Base-by-base conservation (phyloP, 2,329 filamentous ascomycete genomes). In the Penicillium sp. region DNA sequence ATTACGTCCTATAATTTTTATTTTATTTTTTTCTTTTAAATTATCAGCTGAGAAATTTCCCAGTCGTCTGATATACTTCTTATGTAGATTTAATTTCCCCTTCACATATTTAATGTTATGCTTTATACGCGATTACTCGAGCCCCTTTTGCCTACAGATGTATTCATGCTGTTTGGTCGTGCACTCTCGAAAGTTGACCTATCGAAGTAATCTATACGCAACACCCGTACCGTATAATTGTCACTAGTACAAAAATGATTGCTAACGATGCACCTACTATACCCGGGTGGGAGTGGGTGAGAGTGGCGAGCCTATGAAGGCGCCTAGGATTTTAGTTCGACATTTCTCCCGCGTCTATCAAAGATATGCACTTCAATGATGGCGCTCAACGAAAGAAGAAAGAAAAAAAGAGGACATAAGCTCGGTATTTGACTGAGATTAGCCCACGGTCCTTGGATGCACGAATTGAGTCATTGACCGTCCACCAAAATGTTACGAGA, bases 271-370 rank as follows among this genome's bases (percentile, higher is more conserved):
- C 50, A 53, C 38, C 50, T 53, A 48, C 49, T 53, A 53, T 49
- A 38, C 50, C 45, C 40, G 10, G 45, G 46, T 50, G 39, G 34
- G 34, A n/a, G 34, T n/a, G 34, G 34, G 34, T 36, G 34, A 47
- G 46, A 54, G 46, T 54, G 51, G 51, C 51, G 34, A 50, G 51
- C 51, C 46, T 54, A 50, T 54, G 46, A 38, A n/a, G 38, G 46
- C 46, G 51, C 46, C 51, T 50, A 40, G 40, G 27, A 50, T 21
- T 54, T 54, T 54, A 54, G 51, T 49, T 50, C 44, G 21, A 50
- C 29, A 40, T 50, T 41, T 40, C 27, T 54, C 46, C 51, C 51
- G 51, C 51, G 46, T 54, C 51, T 54, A 54, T 54, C 46, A 54
- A 36, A 11, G 29, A 45, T 22, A 34, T 41, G 34, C 34, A 41